Evolutionary conservation across 2,329 filamentous ascomycete genomes (phyloP).

Genomic region (Pezicula rhizophila): DNA sequence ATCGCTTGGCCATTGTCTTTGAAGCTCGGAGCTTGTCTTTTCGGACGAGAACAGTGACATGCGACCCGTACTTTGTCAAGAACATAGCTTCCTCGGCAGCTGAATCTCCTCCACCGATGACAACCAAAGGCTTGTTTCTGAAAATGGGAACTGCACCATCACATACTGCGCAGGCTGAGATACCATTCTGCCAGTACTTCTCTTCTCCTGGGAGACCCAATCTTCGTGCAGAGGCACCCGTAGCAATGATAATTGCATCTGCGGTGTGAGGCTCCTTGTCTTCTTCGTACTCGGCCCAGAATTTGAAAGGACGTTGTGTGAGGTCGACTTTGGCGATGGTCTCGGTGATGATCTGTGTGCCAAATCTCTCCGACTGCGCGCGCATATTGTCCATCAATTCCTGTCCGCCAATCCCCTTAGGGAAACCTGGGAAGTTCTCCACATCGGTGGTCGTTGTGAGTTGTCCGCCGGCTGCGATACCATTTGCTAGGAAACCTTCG

Average conservation of each 20-base stretch:
- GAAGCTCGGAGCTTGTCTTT: conserved; percentile 80
- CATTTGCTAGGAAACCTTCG: conserved; percentile 96
- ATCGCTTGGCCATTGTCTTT: conserved; percentile 84
- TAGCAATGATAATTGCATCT: conserved; percentile 89
- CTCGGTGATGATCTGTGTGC: conserved; percentile 88
- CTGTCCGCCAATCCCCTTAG: conserved; percentile 76
- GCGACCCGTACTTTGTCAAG: conserved; percentile 93
- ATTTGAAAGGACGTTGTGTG: conserved; percentile 78
- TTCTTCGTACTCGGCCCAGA: conserved; percentile 85
- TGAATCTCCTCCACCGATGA: conserved; percentile 94
- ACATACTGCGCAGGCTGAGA: conserved; percentile 94
- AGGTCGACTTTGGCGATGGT: conserved; percentile 88
- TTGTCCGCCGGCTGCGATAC: conserved; percentile 92
- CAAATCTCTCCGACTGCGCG: conserved; percentile 83
- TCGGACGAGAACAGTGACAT: conserved; percentile 90
- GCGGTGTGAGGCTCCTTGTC: conserved; percentile 76
- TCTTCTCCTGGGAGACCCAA: conserved; percentile 82
- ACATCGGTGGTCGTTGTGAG: conserved; percentile 97
- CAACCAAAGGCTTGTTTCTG: conserved; percentile 89
- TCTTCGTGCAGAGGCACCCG: conserved; percentile 84
- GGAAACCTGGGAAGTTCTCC: conserved; percentile 97
- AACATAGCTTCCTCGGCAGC: conserved; percentile 97
- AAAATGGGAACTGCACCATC: conserved; percentile 97
- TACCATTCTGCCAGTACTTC: conserved; percentile 94
- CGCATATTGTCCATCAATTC: conserved; percentile 96